Percentiles rank a stretch among this genome's conserved stretches.
Evolutionary conservation across 257 asterid species (phyloP).

Genomic region (Coffea eugenioides): DNA sequence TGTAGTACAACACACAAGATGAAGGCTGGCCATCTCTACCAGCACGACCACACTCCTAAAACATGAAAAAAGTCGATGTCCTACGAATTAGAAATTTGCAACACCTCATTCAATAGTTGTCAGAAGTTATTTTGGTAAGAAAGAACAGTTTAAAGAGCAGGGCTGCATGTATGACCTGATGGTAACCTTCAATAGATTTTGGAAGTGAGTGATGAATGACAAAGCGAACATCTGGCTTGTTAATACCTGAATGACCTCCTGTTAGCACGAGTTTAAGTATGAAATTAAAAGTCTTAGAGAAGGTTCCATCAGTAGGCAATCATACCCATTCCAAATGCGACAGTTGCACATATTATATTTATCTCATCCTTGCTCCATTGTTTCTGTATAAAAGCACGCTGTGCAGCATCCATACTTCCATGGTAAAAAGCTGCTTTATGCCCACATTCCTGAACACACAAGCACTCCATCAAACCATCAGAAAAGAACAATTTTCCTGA

Average conservation of each 20-base stretch:
- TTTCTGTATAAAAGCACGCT: conserved; percentile 72
- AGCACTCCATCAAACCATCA: conserved; percentile 21
- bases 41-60: conserved; percentile 99
- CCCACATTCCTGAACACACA: conserved; percentile 62
- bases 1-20: conserved; percentile 88
- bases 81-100: background rate
- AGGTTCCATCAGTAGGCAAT: conserved; percentile 21
- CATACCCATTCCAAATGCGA: conserved; percentile 97
- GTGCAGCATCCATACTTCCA: conserved; percentile 83
- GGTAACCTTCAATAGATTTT: conserved; percentile 97
- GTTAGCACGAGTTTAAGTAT: conserved; percentile 20
- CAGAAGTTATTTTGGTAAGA: conserved; percentile 8
- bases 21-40: conserved; percentile 97
- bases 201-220: conserved; percentile 99
- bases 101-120: background rate
- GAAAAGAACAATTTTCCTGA: conserved; percentile 9
- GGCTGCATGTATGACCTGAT: conserved; percentile 55
- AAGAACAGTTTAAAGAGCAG: conserved; percentile 19
- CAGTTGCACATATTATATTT: conserved; percentile 94
- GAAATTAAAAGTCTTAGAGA: conserved; percentile 19
- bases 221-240: conserved; percentile 98
- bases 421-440: conserved; percentile 92
- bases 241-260: conserved; percentile 63
- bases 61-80: conserved; percentile 22
- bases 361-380: conserved; percentile 99